A percentile compares a stretch with the other conserved stretches of the same genome.
Conservation (phyloP, 2,329 filamentous ascomycete genomes). For the Coleophoma crateriformis region DNA sequence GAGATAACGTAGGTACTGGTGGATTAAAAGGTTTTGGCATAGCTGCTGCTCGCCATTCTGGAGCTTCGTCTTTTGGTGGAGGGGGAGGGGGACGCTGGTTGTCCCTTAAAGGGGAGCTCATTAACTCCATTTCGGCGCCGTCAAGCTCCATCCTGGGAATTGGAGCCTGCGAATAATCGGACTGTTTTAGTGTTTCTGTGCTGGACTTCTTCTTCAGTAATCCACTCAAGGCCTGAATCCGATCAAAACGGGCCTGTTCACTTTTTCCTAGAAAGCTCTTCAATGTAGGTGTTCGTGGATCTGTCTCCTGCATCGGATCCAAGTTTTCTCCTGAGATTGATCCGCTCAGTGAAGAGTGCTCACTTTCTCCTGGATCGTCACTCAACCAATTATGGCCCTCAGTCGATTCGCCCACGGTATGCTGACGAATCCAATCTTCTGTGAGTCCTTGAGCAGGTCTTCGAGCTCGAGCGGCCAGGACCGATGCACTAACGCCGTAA, state of each 20-base stretch:
- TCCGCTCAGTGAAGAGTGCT: slow-evolving; percentile 70
- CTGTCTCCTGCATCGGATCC: slow-evolving; percentile 39
- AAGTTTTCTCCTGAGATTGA: slow-evolving; percentile 46
- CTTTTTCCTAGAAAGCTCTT: slow-evolving; percentile 20
- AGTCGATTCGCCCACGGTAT: slow-evolving; percentile 63
- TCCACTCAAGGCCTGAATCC: slow-evolving; percentile 3
- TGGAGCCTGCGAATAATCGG: slow-evolving; percentile 19
- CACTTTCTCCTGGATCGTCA: slow-evolving; percentile 67
- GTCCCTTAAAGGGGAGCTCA: slow-evolving; percentile 15
- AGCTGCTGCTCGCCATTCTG: slow-evolving; percentile 18
- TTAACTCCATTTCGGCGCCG: slow-evolving; percentile 12
- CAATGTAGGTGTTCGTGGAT: slow-evolving; percentile 26
- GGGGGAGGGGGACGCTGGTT: slow-evolving; percentile 35
- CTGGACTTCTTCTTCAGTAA: slow-evolving; percentile 22
- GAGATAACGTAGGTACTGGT: slow-evolving; percentile 9
- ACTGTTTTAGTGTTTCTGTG: slow-evolving; percentile 24
- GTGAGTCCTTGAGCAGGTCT: slow-evolving; percentile 60
- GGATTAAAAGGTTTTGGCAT: slow-evolving; percentile 5
- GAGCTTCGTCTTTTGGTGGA: slow-evolving; percentile 21
- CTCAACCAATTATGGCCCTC: slow-evolving; percentile 81
- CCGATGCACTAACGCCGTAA: slow-evolving; percentile 40
- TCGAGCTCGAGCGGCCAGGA: slow-evolving; percentile 58
- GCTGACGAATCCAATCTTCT: slow-evolving; percentile 82
- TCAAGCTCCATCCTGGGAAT: slow-evolving; percentile 15
- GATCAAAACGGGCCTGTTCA: slow-evolving; percentile 8